Conservation (phyloP, 2,329 filamentous ascomycete genomes). For the Trichoderma koningii region DNA sequence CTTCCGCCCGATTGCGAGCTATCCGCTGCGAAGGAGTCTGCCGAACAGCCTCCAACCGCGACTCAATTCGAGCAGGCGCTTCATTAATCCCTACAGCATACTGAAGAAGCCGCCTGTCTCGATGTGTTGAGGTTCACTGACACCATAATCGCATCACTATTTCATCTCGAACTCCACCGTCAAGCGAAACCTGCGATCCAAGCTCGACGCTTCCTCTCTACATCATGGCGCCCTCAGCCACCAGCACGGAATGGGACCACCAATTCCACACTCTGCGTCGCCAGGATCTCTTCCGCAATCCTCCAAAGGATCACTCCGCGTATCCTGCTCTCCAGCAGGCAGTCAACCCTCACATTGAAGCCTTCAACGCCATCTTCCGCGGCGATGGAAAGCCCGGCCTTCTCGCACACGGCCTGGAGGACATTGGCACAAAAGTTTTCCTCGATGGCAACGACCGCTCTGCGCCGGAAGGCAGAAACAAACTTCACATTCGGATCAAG, state of each 20-base stretch:
- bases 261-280: constrained; percentile 83
- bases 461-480: constrained; percentile 65
- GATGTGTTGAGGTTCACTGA: not conserved
- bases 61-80: constrained; percentile 26
- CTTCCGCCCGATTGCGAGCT: constrained; percentile 29
- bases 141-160: not conserved
- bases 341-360: constrained; percentile 90
- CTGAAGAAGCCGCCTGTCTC: constrained; percentile 23
- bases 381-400: constrained; percentile 61
- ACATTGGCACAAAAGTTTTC: constrained; percentile 87
- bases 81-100: not conserved
- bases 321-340: constrained; percentile 84
- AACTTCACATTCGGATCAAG: constrained; percentile 74
- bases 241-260: constrained; percentile 75
- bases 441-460: constrained; percentile 76
- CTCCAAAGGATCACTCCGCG: constrained; percentile 81
- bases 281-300: constrained; percentile 85
- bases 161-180: not conserved
- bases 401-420: constrained; percentile 73
- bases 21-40: constrained; percentile 25
- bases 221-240: constrained; percentile 59
- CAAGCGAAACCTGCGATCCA: not conserved
- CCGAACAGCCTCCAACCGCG: constrained; percentile 37
- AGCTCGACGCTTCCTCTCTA: constrained; percentile 5
- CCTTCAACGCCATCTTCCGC: constrained; percentile 89